Conservation (phyloP, 106 monocot genomes). For the Apostasia ramifera region DNA sequence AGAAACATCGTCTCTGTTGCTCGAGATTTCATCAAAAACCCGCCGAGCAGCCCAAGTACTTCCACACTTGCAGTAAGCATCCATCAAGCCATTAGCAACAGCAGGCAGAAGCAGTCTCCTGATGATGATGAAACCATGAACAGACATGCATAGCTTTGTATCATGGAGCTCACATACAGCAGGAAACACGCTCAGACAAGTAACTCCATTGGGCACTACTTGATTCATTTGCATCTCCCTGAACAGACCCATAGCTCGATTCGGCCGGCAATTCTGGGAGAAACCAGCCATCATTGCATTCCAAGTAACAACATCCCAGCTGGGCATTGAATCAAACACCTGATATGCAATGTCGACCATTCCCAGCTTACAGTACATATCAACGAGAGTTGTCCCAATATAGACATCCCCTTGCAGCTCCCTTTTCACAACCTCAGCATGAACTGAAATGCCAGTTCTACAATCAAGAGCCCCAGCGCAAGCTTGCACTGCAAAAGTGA, state of each 20-base stretch:
- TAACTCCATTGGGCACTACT: slow-evolving; percentile 35
- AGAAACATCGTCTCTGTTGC: slow-evolving; percentile 36
- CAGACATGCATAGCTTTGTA: slow-evolving; percentile 25
- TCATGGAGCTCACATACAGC: slow-evolving; percentile 35
- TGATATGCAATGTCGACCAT: slow-evolving; percentile 24
- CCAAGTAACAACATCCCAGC: slow-evolving; percentile 46
- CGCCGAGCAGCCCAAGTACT: slow-evolving; percentile 21
- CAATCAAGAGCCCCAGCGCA: slow-evolving; percentile 34
- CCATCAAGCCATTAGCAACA: slow-evolving; percentile 62
- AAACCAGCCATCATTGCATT: slow-evolving; percentile 68
- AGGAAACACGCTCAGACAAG: slow-evolving; percentile 59
- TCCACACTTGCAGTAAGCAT: slow-evolving; percentile 64
- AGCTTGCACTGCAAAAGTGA: slow-evolving; percentile 57
- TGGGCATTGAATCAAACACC: slow-evolving; percentile 55
- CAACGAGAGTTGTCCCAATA: slow-evolving; percentile 46
- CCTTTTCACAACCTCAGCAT: slow-evolving; percentile 24
- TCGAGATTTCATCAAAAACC: slow-evolving; percentile 42
- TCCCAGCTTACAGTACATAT: slow-evolving; percentile 54
- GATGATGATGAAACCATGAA: slow-evolving; percentile 47
- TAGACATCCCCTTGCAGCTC: slow-evolving; percentile 40
- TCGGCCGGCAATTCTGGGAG: slow-evolving; percentile 13
- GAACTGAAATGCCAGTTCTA: slow-evolving; percentile 16
- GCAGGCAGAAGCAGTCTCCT: slow-evolving; percentile 19
- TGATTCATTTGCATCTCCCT: slow-evolving; percentile 25
- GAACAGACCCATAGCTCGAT: slow-evolving; percentile 34